A percentile compares a stretch with the other conserved stretches of the same genome.
These are phyloP conservation scores for Trametes polyzona DNA, from an alignment of 1,284 basidiomycete genomes.

Conservation along the genomic window DNA sequence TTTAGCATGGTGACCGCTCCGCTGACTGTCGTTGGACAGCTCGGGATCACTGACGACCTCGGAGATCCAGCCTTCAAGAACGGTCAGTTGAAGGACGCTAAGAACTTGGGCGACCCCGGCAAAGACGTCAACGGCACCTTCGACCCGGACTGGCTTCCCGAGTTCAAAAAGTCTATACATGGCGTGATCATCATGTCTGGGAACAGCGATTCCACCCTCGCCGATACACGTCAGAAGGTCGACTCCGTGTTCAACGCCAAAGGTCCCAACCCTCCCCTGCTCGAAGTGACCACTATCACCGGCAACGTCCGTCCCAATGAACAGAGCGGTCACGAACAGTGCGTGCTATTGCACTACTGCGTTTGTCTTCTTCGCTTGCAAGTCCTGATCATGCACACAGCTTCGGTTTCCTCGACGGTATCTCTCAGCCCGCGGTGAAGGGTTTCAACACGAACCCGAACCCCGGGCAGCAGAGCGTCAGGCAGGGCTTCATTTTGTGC, in stretches of 20 bases:
- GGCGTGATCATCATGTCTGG: slow-evolving; percentile 41
- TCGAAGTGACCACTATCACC: slow-evolving; percentile 34
- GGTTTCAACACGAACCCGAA: slow-evolving; percentile 37
- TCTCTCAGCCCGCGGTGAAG: slow-evolving; percentile 43
- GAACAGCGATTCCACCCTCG: slow-evolving; percentile 30
- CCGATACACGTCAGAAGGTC: slow-evolving; percentile 13
- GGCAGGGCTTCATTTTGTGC: slow-evolving; percentile 39
- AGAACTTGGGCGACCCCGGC: slow-evolving; percentile 28
- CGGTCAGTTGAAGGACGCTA: slow-evolving; percentile 38
- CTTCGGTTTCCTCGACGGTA: slow-evolving; percentile 47
- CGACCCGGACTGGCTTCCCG: slow-evolving; percentile 38
- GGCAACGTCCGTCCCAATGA: slow-evolving; percentile 39
- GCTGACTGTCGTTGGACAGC: slow-evolving; percentile 1
- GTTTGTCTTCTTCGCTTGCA: background rate
- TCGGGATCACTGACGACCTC: slow-evolving; percentile 41
- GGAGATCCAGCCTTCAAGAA: slow-evolving; percentile 35
- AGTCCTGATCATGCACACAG: too few relatives aligned
- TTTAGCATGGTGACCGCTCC: background rate
- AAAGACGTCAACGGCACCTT: slow-evolving; percentile 28
- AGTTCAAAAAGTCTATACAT: slow-evolving; percentile 39
- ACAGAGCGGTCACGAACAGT: slow-evolving; percentile 42
- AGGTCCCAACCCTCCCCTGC: slow-evolving; percentile 32
- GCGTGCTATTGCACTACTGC: background rate
- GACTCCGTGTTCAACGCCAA: slow-evolving; percentile 18
- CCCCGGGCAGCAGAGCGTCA: slow-evolving; percentile 40